Evolutionary conservation across 139 green algal species (phyloP), one percentile per base, ranked within the genome.

Genomic region (Coccomyxa sp.): DNA sequence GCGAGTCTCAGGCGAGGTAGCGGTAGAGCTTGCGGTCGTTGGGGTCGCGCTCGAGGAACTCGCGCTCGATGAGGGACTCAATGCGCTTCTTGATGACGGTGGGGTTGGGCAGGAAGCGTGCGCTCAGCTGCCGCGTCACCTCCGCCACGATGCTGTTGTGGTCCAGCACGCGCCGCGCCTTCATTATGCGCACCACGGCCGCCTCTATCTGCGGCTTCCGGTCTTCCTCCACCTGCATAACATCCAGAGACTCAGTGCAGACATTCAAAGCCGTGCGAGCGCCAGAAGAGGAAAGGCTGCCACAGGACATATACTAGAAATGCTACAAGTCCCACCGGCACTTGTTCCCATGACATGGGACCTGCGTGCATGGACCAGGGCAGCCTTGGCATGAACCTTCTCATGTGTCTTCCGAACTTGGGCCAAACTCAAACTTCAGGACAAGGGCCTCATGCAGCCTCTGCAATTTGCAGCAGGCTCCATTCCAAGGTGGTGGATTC

Each of bases 171-270:
- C 92, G 91, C 31, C 95, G 82, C 15, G 91, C 87, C 93, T 99
- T 99, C 96, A 99, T 98, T 82, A 98, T 94, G 80, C 96, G 93
- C 81, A 99, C 96, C 60, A 99, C 98, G 27, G 96, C 97, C 10
- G 97, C 97, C 89, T 99, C 97, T 63, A 99, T 98, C 90, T 98
- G 94, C 67, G 96, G 96, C 91, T 99, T 99, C 79, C 97, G 91
- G 88, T 99, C 96, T 88, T 98, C 96, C 88, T 99, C 95, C 80
- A 98, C 91, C 84, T 88, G 86, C 67, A 87, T n/a, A n/a, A n/a
- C n/a, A n/a, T n/a, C n/a, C 83, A 59, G 38, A 71, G 76, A 85
- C 13, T 31, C 71, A 76, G 25, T 12, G 27, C 51, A 18, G 13
- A 82, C 17, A n/a, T 66, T 80, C 21, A 18, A 21, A 58, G n/a